Evolutionary conservation across 2,329 filamentous ascomycete species (phyloP), one percentile per base, ranked within the genome.

Genomic region (Penicillium occitanis): DNA sequence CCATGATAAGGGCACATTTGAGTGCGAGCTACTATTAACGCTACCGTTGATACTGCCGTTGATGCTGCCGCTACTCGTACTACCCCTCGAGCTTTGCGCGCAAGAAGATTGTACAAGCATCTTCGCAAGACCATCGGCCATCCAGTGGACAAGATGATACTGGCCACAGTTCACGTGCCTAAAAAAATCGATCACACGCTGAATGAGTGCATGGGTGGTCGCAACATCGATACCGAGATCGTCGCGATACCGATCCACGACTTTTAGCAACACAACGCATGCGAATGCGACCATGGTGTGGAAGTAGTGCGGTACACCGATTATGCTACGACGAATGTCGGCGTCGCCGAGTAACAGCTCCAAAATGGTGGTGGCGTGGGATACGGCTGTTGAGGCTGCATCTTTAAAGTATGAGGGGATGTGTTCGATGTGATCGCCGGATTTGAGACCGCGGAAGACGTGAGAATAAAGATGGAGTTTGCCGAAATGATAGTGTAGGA

Each of bases 401-500:
- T 69, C 68, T 25, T 71, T 60, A 33, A 78, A 77, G 61, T 76
- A 72, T 11, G 75, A 69, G 4, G 75, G 76, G 28, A 78, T 76
- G 5, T 77, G 68, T 73, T 77, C 65, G 67, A 73, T 67, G n/a
- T 73, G 71, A 13, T 65, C 63, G 11, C 58, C 66, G 0, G 59
- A 65, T 40, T 67, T 67, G 2, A 82, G 74, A 2, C 80, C 79
- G 22, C 82, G 78, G 35, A 84, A 77, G 13, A 81, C 81, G 57
- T 82, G 80, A 5, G 83, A 82, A 28, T 80, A 79, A 1, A 84
- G 73, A 57, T 83, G 81, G 1, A 84, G 73, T 65, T 81, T 78
- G 5, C 80, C 81, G 70, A 83, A 84, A 66, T 83, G 77, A 62
- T 81, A 82, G 68, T 83, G 81, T 25, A 84, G 71, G 33, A 76